Percentiles rank a stretch among this genome's conserved stretches.
Conservation (phyloP, 805 yeast species). For the Saccharomycopsis malanga region DNA sequence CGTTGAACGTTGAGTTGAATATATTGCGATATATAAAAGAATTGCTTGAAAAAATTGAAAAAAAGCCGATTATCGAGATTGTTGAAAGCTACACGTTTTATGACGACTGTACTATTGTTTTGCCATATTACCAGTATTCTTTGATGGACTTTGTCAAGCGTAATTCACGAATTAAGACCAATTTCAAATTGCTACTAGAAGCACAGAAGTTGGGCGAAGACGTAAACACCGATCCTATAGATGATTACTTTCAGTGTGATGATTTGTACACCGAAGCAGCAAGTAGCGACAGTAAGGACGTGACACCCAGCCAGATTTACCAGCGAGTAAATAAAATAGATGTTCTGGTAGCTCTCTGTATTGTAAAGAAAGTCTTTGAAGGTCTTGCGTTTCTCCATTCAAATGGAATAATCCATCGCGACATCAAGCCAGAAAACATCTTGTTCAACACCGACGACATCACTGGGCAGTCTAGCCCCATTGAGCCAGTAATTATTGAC, state of each 20-base stretch:
- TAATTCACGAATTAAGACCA: slow-evolving; percentile 28
- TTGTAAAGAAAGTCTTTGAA: slow-evolving; percentile 32
- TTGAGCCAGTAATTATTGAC: slow-evolving; percentile 42
- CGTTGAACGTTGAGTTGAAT: slow-evolving; percentile 34
- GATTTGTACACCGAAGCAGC: slow-evolving; percentile 19
- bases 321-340: slow-evolving; percentile 12
- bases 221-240: slow-evolving; percentile 10
- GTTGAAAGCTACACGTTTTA: slow-evolving; percentile 21
- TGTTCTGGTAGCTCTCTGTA: slow-evolving; percentile 22
- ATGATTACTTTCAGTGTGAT: slow-evolving; percentile 15
- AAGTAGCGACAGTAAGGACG: slow-evolving; percentile 1
- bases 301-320: slow-evolving; percentile 10
- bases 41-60: not conserved
- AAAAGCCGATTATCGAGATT: slow-evolving; percentile 4
- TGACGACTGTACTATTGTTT: slow-evolving; percentile 33
- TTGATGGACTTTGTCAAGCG: slow-evolving; percentile 30
- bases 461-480: slow-evolving; percentile 25
- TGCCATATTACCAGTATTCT: slow-evolving; percentile 33
- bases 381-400: slow-evolving; percentile 51
- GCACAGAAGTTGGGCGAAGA: not conserved
- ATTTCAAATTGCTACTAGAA: slow-evolving; percentile 13
- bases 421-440: slow-evolving; percentile 62
- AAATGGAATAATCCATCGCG: slow-evolving; percentile 66
- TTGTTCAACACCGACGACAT: slow-evolving; percentile 31
- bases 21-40: slow-evolving; percentile 27